Evolutionary conservation across 2,329 filamentous ascomycete species (phyloP), one percentile per base, ranked within the genome.

Genomic region (Trichoderma gracile): DNA sequence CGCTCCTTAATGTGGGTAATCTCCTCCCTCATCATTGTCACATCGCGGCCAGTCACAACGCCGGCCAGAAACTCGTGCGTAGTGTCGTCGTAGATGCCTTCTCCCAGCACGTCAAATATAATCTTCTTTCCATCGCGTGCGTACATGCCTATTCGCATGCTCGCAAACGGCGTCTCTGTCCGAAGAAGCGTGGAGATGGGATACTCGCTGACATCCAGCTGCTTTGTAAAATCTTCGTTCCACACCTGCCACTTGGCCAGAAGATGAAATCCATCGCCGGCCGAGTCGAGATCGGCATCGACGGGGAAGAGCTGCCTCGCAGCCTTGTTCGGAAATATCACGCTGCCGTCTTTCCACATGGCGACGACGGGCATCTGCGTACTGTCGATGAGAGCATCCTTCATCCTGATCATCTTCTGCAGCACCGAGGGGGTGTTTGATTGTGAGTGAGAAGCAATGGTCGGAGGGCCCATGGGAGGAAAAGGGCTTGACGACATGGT

Each of bases 271-370:
- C 82, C 83, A 43, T 85, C 80, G 3, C 74, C 72, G 2, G 75
- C 74, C 0, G 74, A 73, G 7, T 79, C 76, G 2, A 79, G 70
- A 42, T 80, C 78, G 3, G 76, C 74, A 15, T 78, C 73, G 10
- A 76, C 74, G 25, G 78, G 72, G 65, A 87, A 80, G n/a, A 89
- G 74, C 4, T 77, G 74, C 14, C 83, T 78, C 14, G 84, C 84
- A 4, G 89, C 89, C 69, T 84, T 85, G 71, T 94, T 94, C 4
- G 90, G 88, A 49, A 92, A 87, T 0, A 86, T 87, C 53, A 92
- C 86, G 54, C 85, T 89, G 60, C 89, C 86, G 68, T 94, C 91
- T 71, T 88, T 89, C 91, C 91, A 93, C 86, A 93, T 90, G 25
- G 89, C 88, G 50, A 93, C 79, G 23, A 92, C 88, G 0, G 91